phyloP scores from a whole-genome alignment of 345 rosid genomes.

The Ceriops tagal region DNA sequence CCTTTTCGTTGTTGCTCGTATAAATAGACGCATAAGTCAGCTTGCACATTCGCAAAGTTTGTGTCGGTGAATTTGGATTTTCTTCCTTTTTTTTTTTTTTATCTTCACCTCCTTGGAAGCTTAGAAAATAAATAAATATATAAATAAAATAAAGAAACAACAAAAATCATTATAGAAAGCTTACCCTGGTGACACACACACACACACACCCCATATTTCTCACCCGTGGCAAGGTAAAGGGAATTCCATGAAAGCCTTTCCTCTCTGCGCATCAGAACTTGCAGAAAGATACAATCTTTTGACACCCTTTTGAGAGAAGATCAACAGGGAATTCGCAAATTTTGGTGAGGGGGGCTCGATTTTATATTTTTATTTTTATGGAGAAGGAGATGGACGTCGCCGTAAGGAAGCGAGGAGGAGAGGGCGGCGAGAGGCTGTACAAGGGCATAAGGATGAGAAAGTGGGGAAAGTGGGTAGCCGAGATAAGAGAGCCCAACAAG shows the following conservation, averaged over 20 bases:
- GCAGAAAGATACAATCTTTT: neutral
- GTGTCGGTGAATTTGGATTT: conserved; percentile 87
- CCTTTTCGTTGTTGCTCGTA: too few relatives aligned
- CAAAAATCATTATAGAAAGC: conserved; percentile 26
- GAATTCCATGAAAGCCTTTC: neutral
- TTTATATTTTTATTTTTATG: neutral
- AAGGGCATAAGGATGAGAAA: conserved; percentile 99
- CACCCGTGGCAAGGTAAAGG: neutral
- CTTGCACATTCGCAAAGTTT: conserved; percentile 23
- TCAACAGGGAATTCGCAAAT: neutral
- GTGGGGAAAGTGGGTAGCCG: conserved; percentile 99
- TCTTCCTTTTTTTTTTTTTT: conserved; percentile 22
- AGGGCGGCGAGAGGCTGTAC: conserved; percentile 47
- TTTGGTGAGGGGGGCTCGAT: neutral
- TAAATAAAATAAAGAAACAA: neutral
- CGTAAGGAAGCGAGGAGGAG: conserved; percentile 31
- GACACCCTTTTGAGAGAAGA: neutral
- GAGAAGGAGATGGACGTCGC: conserved; percentile 18
- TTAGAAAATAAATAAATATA: neutral
- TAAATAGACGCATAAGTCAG: neutral
- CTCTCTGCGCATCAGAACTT: conserved; percentile 11
- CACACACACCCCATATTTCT: neutral
- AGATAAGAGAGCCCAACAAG: conserved; percentile 95
- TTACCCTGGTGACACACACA: conserved; percentile 27
- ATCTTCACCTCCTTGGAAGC: neutral